A percentile compares a stretch with the other conserved stretches of the same genome.
phyloP scores from a whole-genome alignment of 148 eudicot genomes.

The Rhododendron molle region DNA sequence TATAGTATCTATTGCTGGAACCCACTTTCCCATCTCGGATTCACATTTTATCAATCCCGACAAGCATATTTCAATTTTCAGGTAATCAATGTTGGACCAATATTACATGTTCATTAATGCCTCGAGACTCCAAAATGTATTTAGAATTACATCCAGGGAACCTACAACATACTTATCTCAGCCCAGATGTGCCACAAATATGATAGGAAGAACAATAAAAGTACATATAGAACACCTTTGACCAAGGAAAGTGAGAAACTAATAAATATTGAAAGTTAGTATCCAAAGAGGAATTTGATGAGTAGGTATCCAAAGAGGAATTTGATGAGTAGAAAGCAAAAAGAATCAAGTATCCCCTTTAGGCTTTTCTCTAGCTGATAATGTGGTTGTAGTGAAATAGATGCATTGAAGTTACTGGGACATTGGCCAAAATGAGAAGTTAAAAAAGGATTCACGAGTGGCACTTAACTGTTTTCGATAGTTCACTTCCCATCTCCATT shows the following conservation, averaged over 20 bases:
- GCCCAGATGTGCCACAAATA: background rate
- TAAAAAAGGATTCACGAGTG: conserved; percentile 17
- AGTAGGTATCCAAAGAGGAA: background rate
- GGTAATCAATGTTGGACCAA: background rate
- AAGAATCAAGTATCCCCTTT: background rate
- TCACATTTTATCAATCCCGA: background rate
- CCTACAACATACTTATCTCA: background rate
- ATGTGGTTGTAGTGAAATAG: background rate
- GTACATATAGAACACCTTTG: background rate
- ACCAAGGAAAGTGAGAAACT: background rate
- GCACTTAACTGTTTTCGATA: conserved; percentile 84
- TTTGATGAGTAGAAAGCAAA: background rate
- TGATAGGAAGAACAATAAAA: no score
- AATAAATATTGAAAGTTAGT: background rate
- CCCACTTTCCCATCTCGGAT: background rate
- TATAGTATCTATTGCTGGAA: background rate
- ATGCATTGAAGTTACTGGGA: background rate
- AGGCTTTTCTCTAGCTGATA: background rate
- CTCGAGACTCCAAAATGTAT: background rate
- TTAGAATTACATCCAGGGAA: background rate
- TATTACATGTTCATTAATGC: background rate
- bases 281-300: background rate
- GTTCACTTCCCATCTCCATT: conserved; percentile 97
- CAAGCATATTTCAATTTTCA: background rate
- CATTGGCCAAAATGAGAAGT: conserved; percentile 23